These are phyloP conservation scores for Penicillium simplicissimum DNA, from an alignment of 495 filamentous ascomycete genomes.

Conservation along the genomic window DNA sequence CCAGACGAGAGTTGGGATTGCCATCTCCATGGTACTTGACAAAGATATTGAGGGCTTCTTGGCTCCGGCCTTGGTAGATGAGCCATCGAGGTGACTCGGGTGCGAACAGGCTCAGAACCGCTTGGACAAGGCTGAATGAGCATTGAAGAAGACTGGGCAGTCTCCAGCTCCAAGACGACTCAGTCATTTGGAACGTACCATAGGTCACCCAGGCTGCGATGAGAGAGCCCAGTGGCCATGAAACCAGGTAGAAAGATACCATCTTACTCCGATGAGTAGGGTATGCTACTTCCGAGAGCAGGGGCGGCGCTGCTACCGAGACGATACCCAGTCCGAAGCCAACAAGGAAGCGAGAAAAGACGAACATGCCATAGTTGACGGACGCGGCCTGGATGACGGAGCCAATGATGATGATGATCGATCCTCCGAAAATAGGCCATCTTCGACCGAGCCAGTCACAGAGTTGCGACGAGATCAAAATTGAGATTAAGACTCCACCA, in stretches of 20 bases:
- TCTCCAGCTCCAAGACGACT: constrained; percentile 48
- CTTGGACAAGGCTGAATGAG: constrained; percentile 40
- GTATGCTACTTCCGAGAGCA: constrained; percentile 37
- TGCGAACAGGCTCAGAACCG: constrained; percentile 41
- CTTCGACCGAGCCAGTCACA: constrained; percentile 33
- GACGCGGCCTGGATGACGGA: constrained; percentile 52
- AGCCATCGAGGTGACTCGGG: constrained; percentile 50
- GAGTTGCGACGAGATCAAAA: constrained; percentile 12
- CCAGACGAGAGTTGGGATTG: constrained; percentile 18
- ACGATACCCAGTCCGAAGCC: constrained; percentile 53
- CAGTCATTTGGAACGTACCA: constrained; percentile 28
- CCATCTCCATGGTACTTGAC: constrained; percentile 31
- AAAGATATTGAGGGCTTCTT: constrained; percentile 39
- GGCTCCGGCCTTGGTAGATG: constrained; percentile 34
- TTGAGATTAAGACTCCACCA: constrained; percentile 10
- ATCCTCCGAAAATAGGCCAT: constrained; percentile 51
- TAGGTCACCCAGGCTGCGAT: constrained; percentile 27
- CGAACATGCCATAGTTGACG: constrained; percentile 49
- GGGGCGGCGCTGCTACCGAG: constrained; percentile 30
- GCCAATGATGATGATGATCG: constrained; percentile 60
- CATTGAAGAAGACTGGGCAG: constrained; percentile 45
- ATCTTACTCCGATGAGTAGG: constrained; percentile 35
- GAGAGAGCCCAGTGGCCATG: constrained; percentile 55
- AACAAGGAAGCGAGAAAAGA: constrained; percentile 46
- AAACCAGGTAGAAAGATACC: constrained; percentile 29